Evolutionary conservation across 2,329 filamentous ascomycete genomes (phyloP), one percentile per base, ranked within the genome.

Genomic region (Neofusicoccum kwambonambiense): DNA sequence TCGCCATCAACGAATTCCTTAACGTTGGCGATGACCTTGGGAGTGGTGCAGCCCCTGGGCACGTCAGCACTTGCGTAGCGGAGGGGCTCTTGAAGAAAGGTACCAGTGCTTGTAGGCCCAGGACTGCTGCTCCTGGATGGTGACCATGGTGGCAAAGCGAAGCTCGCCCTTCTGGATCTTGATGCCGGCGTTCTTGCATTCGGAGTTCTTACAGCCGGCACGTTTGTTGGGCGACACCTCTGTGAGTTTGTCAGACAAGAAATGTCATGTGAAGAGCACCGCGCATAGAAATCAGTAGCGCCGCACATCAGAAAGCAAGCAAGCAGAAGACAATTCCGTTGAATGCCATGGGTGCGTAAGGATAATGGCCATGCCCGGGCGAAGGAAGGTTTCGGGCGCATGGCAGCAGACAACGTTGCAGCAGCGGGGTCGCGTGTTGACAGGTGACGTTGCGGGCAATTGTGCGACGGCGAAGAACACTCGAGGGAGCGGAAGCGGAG

Each of bases 101-200:
- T 83, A 96, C 94, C 94, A 97, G 76, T 98, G 94, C 74, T 89
- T 90, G 88, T 90, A 98, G 65, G 81, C 77, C 87, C 88, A 96
- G 72, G 83, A 84, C 47, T 86, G 86, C 72, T 88, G 83, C 1
- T 81, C 80, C 0, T 80, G 60, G 69, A 89, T 84, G 8, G 84
- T 85, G 68, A 96, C 85, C 82, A 89, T 91, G 22, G 84, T 84
- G 47, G 91, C 94, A 62, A 93, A 86, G 64, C 94, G 90, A 2
- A 97, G 80, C 69, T 92, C 87, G 64, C 89, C 92, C 79, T 96
- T 96, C 31, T 72, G 69, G 73, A 96, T 92, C 79, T 96, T 97
- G 72, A 84, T 74, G 1, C 74, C 81, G 1, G 79, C 79, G 2
- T 90, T 83, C 77, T 93, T 93, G 83, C 94, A 97, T 68, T 88